Percentiles rank a stretch among this genome's conserved stretches.
phyloP scores from a whole-genome alignment of 495 filamentous ascomycete genomes.

The Neurospora discreta region DNA sequence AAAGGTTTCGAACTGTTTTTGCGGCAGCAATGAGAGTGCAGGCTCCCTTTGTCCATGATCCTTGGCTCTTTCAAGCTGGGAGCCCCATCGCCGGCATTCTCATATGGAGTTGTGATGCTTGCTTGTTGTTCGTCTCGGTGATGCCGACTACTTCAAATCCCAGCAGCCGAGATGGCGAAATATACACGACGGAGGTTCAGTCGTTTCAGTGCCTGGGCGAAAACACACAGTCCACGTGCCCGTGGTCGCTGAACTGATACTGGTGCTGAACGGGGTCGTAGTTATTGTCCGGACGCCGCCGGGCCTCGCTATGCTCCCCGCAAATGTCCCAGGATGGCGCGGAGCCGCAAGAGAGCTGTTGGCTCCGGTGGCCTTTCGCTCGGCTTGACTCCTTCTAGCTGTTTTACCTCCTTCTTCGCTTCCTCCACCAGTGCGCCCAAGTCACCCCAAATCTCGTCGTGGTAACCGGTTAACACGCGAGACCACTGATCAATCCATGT shows the following conservation, averaged over 20 bases:
- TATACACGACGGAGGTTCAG: not conserved
- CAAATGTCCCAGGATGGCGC: constrained; percentile 24
- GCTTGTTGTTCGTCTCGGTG: not conserved
- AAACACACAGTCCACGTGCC: not conserved
- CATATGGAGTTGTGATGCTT: not conserved
- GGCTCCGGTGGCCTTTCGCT: constrained; percentile 16
- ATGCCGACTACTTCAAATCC: not conserved
- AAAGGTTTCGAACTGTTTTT: not conserved
- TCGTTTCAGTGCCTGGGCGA: not conserved
- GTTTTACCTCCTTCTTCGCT: constrained; percentile 46
- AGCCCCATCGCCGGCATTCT: not conserved
- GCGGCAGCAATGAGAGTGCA: not conserved
- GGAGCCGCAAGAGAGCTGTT: constrained; percentile 17
- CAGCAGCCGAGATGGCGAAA: not conserved
- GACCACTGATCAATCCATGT: constrained; percentile 48
- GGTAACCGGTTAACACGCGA: constrained; percentile 51
- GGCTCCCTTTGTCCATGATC: not conserved
- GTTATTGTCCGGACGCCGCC: not conserved
- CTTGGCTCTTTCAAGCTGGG: not conserved
- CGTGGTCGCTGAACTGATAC: not conserved
- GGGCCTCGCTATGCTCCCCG: constrained; percentile 3
- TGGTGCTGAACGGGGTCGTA: not conserved
- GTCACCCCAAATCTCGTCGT: constrained; percentile 73
- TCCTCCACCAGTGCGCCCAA: constrained; percentile 49
- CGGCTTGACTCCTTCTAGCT: constrained; percentile 12